A percentile compares a stretch with the other conserved stretches of the same genome.
These are phyloP conservation scores for Grosmannia huntii DNA, from an alignment of 2,329 filamentous ascomycete species.

Conservation along the genomic window DNA sequence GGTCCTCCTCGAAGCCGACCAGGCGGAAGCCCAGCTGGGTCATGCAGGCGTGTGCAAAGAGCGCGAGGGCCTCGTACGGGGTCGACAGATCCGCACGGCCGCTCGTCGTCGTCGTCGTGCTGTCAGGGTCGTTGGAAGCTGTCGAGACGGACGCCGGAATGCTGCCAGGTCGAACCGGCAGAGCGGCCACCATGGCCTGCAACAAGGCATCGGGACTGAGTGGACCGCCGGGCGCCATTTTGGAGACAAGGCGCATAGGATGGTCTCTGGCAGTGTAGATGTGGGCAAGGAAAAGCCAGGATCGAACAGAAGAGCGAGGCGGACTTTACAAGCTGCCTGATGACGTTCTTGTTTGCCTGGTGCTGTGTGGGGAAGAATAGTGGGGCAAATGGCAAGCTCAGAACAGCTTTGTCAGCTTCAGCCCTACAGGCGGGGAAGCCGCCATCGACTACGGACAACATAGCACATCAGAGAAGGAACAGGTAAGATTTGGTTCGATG, in stretches of 20 bases:
- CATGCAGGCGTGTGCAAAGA: conserved; percentile 78
- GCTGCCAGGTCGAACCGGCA: conserved; percentile 34
- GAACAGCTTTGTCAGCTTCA: neutral
- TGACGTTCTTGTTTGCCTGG: neutral
- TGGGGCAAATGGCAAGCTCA: neutral
- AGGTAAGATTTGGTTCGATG: too few relatives aligned
- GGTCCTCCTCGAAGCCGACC: conserved; percentile 64
- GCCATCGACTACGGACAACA: too few relatives aligned
- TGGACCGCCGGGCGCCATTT: conserved; percentile 14
- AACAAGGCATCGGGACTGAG: conserved; percentile 34
- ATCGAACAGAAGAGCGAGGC: neutral
- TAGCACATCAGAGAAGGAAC: too few relatives aligned
- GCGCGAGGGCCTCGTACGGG: conserved; percentile 69
- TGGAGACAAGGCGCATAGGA: neutral
- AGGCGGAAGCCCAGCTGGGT: conserved; percentile 67
- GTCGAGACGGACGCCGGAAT: neutral
- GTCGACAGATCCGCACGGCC: conserved; percentile 45
- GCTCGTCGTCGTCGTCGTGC: neutral
- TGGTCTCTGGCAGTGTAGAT: neutral
- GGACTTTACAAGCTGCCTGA: neutral
- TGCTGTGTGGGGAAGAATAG: neutral
- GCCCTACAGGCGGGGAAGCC: conserved; percentile 1
- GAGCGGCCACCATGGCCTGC: conserved; percentile 43
- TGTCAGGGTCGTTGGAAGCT: neutral
- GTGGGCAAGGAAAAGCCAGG: neutral